Evolutionary conservation across 192 early-diverging fungal species (phyloP), one percentile per base, ranked within the genome.

Genomic region (Coemansia reversa): DNA sequence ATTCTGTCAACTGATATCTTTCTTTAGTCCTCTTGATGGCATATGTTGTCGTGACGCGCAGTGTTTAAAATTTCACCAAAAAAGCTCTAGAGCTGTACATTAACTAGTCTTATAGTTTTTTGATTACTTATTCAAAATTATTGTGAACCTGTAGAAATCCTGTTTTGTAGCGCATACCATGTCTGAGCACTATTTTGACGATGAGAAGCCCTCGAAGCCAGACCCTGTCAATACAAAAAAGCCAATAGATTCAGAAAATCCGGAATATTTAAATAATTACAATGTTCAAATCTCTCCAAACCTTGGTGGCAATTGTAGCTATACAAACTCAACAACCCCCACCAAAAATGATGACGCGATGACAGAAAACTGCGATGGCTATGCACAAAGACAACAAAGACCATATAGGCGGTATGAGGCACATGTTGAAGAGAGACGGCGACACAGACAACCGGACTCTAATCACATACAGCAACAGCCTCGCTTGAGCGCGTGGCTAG

Each of bases 331-430:
- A 2, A 45, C 42, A 2, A 69, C 20, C 16, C 23, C 24, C 18
- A 52, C 52, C 1, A 60, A 56, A 29, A 69, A 69, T 20, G 35
- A 54, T 28, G 50, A 59, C 51, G 55, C 49, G 3, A 30, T 59
- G 5, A 27, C 58, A 22, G 30, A 45, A 5, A 53, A 62, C 14
- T 50, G 61, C 19, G 53, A 51, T 16, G 55, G 56, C 42, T 51
- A 69, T 29, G 55, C 49, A 54, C 60, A 59, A 42, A 35, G 60
- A 20, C 60, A 69, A 27, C 25, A 25, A 23, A 22, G 45, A 19
- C 48, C 53, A 16, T 47, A 58, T 9, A n/a, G 61, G 5, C 67
- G 23, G 18, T 61, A 63, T 24, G 48, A 29, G 45, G 48, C 47
- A 11, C 61, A 49, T 47, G 35, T 59, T 23, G 48, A 18, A 4